A percentile compares a stretch with the other conserved stretches of the same genome.
phyloP scores from a whole-genome alignment of 75 land plant species.

The Pinus taeda region DNA sequence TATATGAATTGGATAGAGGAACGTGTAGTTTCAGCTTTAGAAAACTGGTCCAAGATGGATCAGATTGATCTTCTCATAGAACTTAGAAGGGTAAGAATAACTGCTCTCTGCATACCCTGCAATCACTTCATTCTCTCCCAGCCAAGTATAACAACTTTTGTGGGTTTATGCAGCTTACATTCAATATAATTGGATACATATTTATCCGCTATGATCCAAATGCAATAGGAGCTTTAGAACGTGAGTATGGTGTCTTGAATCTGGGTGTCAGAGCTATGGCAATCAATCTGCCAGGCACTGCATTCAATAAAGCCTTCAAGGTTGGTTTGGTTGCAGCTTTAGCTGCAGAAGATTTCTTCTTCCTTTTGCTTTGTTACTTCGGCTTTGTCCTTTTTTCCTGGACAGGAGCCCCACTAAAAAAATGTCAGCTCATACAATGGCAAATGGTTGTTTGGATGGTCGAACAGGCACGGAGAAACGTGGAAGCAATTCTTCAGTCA shows the following conservation, averaged over 20 bases:
- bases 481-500: conserved; percentile 48
- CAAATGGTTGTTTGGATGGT: not conserved
- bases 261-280: conserved; percentile 78
- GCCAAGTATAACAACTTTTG: not conserved
- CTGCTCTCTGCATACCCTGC: not conserved
- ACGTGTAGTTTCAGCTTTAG: conserved; percentile 27
- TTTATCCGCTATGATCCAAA: conserved; percentile 54
- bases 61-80: conserved; percentile 56
- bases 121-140: not conserved
- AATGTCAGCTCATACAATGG: not conserved
- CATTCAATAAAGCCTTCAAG: conserved; percentile 71
- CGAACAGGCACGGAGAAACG: conserved; percentile 49
- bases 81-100: conserved; percentile 26
- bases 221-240: conserved; percentile 34
- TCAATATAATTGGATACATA: conserved; percentile 60
- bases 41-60: conserved; percentile 48
- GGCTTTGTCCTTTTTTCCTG: not conserved
- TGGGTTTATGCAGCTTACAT: conserved; percentile 45
- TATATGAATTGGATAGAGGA: conserved; percentile 54
- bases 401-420: not conserved
- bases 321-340: conserved; percentile 23
- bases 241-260: conserved; percentile 47
- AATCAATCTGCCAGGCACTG: conserved; percentile 70
- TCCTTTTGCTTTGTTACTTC: not conserved
- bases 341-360: not conserved